These are phyloP conservation scores for Cyclotella atomus DNA, from an alignment of 108 stramenopile genomes.

Conservation along the genomic window DNA sequence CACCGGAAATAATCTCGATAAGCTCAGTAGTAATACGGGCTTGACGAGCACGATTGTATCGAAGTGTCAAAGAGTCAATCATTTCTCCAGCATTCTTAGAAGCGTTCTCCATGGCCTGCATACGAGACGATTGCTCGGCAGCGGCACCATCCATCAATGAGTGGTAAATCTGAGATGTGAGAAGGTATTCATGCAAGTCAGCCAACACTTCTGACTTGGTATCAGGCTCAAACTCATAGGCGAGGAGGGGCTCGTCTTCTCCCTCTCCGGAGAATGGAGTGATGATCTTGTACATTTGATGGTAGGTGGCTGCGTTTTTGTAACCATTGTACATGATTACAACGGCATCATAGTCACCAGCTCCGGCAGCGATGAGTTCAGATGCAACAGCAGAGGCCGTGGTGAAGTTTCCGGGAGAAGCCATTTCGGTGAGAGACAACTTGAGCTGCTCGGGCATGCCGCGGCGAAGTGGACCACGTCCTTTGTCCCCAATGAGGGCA, in stretches of 20 bases:
- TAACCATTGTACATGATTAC: conserved; percentile 85
- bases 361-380: conserved; percentile 82
- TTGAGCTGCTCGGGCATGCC: conserved; percentile 63
- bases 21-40: conserved; percentile 99
- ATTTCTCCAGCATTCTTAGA: conserved; percentile 98
- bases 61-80: conserved; percentile 96
- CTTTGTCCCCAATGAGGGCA: conserved; percentile 98
- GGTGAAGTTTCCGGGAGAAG: conserved; percentile 80
- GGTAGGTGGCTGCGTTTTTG: conserved; percentile 85
- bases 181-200: conserved; percentile 94
- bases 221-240: conserved; percentile 98
- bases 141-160: conserved; percentile 97
- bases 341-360: conserved; percentile 83
- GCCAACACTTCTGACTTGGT: conserved; percentile 91
- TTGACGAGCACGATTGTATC: conserved; percentile 99
- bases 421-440: conserved; percentile 76
- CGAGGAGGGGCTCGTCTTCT: conserved; percentile 71
- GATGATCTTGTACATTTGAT: conserved; percentile 88
- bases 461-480: conserved; percentile 91
- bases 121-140: conserved; percentile 98
- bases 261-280: conserved; percentile 69
- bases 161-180: conserved; percentile 94
- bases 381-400: conserved; percentile 81
- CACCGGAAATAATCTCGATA: conserved; percentile 99
- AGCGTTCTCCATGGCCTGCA: conserved; percentile 99